Evolutionary conservation across 768 basidiomycete genomes (phyloP), one percentile per base, ranked within the genome.

Genomic region (Strobilomyces dryophilus): DNA sequence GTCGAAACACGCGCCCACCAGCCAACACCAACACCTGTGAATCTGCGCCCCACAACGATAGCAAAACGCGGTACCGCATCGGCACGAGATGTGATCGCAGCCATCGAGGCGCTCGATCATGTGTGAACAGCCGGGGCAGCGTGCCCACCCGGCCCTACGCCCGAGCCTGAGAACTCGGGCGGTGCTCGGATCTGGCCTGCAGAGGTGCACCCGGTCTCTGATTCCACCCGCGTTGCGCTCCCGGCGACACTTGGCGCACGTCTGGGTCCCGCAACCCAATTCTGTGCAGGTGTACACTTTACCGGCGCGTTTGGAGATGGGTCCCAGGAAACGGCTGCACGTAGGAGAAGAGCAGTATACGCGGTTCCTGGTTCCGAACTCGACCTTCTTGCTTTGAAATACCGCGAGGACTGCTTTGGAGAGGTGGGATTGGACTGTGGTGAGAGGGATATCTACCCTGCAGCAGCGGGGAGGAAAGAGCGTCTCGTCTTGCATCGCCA

Each of bases 41-140:
- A 6, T 7, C 4, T 52, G 70, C 21, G 60, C 76, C 72, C 74
- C 47, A 73, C 82, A 75, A 72, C 82, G 55, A 45, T 76, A 76
- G 56, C 74, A 76, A 41, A 76, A 76, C 45, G 75, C 61, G 11
- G 67, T 69, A 37, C 58, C 51, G 58, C 74, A 76, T 26, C 67
- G 55, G 49, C 75, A 76, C 2, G 70, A 71, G 68, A 76, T 73
- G 52, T 76, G 74, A 55, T 10, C 7, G 29, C 46, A 47, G 8
- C 46, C 46, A 0, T 4, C 1, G 15, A 12, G 20, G 34, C 6
- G 46, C 21, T 47, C 34, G 21, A 47, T 26, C 34, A 47, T 24
- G 6, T 47, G 46, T 2, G 46, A 47, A n/a, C 46, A 47, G 34
- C 46, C 34, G 9, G 46, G 34, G 34, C 46, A 47, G 24, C 34